Evolutionary conservation across 805 yeast species (phyloP), one percentile per base, ranked within the genome.

Genomic region (Cyberlindnera samutprakarnensis): DNA sequence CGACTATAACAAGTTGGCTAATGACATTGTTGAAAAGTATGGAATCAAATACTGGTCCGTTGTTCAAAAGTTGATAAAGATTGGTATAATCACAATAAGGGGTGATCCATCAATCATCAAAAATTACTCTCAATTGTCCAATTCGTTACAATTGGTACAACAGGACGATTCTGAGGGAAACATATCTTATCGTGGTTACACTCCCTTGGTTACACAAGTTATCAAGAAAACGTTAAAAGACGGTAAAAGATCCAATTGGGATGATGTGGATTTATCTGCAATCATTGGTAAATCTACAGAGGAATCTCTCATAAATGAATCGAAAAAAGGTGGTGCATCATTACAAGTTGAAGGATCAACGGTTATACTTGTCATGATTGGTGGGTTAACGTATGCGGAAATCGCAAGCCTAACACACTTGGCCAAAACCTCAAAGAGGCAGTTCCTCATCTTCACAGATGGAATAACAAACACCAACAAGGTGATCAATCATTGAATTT

Each of bases 381-480:
- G 97, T 11, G 97, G 98, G 1, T 61, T 88, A 7, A 85, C 96
- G 0, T 67, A 83, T 50, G 75, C 92, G 7, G 98, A 90, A 54
- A 62, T 88, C 13, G 73, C 90, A 4, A 76, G 87, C 4, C 57
- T 90, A 28, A 63, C 78, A 46, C 68, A 64, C 33, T 62, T 84
- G n/a, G 74, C 82, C 35, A 57, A 61, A 28, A 62, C 62, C 16
- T 39, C 62, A 22, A 52, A 58, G 7, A 43, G 59, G 45, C 53
- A 62, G 22, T 51, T 74, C 25, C 43, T 72, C 6, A 56, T 75
- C 2, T 50, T 71, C 3, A 58, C 74, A 3, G 76, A 74, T 29
- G 68, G 69, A 0, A 48, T 71, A 5, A 56, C 65, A 16, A 66
- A 60, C 33, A 73, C 75, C 5, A 47, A 51, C n/a, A 53, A 53